A percentile compares a stretch with the other conserved stretches of the same genome.
phyloP scores from a whole-genome alignment of 257 asterid species.

The Ballota nigra region DNA sequence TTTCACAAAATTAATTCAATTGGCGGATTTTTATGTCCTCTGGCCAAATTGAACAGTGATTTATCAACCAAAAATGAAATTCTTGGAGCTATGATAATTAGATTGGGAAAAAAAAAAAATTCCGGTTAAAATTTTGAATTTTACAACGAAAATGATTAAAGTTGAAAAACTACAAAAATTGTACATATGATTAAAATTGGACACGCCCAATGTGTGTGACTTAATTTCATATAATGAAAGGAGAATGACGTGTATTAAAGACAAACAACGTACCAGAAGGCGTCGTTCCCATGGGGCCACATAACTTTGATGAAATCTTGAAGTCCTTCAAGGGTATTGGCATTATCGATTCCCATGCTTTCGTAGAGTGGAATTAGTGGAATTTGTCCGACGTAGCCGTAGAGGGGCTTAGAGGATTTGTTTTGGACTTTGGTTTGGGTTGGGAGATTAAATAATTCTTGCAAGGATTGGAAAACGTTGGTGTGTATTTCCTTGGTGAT shows the following conservation, averaged over 20 bases:
- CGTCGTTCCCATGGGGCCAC: conserved; percentile 67
- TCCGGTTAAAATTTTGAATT: too few relatives aligned
- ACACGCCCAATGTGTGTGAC: too few relatives aligned
- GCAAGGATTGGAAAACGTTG: conserved; percentile 33
- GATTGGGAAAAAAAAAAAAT: too few relatives aligned
- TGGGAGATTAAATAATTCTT: conserved; percentile 57
- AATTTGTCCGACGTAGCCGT: conserved; percentile 75
- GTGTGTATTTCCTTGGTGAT: conserved; percentile 37
- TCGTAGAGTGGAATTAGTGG: conserved; percentile 69
- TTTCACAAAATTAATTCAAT: too few relatives aligned
- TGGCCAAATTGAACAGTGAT: too few relatives aligned
- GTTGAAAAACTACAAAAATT: too few relatives aligned
- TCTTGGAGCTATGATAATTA: too few relatives aligned
- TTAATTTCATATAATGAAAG: neutral
- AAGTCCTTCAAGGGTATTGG: conserved; percentile 49
- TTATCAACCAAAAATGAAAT: too few relatives aligned
- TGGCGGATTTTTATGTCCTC: too few relatives aligned
- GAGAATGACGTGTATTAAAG: neutral
- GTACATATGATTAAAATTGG: too few relatives aligned
- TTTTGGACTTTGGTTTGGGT: conserved; percentile 59
- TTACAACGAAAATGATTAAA: too few relatives aligned
- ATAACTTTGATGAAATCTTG: conserved; percentile 45
- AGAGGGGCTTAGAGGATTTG: conserved; percentile 62
- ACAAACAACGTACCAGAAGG: conserved; percentile 40
- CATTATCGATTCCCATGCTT: conserved; percentile 77